Percentiles rank a stretch among this genome's conserved stretches.
These are phyloP conservation scores for Epicoccum nigrum DNA, from an alignment of 2,329 filamentous ascomycete genomes.

Conservation along the genomic window DNA sequence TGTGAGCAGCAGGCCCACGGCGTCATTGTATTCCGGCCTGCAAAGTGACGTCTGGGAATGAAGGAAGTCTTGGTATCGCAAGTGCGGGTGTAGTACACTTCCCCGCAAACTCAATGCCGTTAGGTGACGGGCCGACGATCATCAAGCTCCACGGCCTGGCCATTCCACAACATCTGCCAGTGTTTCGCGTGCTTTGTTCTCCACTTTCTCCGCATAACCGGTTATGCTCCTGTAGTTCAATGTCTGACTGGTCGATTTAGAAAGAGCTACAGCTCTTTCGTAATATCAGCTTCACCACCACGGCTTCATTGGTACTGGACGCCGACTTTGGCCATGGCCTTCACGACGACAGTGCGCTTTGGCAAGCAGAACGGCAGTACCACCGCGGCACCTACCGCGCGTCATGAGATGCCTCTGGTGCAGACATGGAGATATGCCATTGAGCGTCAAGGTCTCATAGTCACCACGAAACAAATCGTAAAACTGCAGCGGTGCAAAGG, in stretches of 20 bases:
- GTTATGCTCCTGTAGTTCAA: constrained; percentile 5
- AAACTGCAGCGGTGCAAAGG: neutral
- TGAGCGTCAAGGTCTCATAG: neutral
- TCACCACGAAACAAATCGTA: neutral
- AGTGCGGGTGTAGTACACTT: constrained; percentile 27
- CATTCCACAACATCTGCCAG: constrained; percentile 28
- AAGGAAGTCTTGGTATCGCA: constrained; percentile 3
- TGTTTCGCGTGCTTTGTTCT: constrained; percentile 26
- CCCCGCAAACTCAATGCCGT: constrained; percentile 39
- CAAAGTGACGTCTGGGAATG: constrained; percentile 29
- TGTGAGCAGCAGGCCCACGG: neutral
- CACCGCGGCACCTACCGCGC: neutral
- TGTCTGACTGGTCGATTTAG: constrained; percentile 4
- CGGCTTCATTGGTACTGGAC: constrained; percentile 11
- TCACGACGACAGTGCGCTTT: constrained; percentile 4
- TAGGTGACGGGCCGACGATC: constrained; percentile 29
- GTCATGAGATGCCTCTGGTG: neutral
- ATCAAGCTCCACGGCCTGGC: constrained; percentile 27
- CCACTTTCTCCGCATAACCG: constrained; percentile 38
- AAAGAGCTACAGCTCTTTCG: neutral
- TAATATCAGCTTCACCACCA: constrained; percentile 11
- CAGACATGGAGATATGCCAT: neutral
- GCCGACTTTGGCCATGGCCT: constrained; percentile 12
- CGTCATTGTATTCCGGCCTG: constrained; percentile 1
- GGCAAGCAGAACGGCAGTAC: constrained; percentile 3